Evolutionary conservation across 2,329 filamentous ascomycete species (phyloP).

Genomic region (Hypoxylon sp.): DNA sequence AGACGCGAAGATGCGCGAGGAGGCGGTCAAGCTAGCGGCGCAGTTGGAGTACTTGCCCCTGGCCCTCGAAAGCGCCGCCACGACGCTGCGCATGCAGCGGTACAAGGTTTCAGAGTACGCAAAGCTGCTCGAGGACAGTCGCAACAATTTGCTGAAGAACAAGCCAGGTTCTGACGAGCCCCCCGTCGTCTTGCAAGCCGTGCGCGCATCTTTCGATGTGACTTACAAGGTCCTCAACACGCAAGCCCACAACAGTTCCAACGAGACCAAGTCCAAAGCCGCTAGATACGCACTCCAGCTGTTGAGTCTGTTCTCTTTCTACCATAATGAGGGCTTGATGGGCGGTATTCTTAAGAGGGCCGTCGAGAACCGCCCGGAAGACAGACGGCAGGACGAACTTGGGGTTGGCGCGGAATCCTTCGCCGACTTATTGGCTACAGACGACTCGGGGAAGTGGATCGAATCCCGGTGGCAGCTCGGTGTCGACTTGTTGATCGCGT

Average conservation of each 20-base stretch:
- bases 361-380: conserved; percentile 7
- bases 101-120: conserved; percentile 39
- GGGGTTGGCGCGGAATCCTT: conserved; percentile 8
- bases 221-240: conserved; percentile 42
- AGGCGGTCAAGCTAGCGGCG: neutral
- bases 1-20: neutral
- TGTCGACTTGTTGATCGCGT: conserved; percentile 11
- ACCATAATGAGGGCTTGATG: conserved; percentile 45
- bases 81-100: conserved; percentile 26
- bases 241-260: conserved; percentile 3
- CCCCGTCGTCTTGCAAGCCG: conserved; percentile 8
- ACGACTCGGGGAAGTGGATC: conserved; percentile 20
- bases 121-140: conserved; percentile 17
- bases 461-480: conserved; percentile 4
- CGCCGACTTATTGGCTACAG: conserved; percentile 4
- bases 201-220: conserved; percentile 45
- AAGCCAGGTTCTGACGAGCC: conserved; percentile 9
- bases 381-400: conserved; percentile 16
- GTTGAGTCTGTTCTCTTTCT: conserved; percentile 49
- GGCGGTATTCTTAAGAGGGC: conserved; percentile 36
- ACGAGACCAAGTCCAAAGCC: neutral
- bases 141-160: conserved; percentile 30
- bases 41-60: conserved; percentile 48
- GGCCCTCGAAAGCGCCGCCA: conserved; percentile 48
- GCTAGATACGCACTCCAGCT: conserved; percentile 46